Base-by-base conservation (phyloP, 2,329 filamentous ascomycete genomes). In the Trichoderma sp. region DNA sequence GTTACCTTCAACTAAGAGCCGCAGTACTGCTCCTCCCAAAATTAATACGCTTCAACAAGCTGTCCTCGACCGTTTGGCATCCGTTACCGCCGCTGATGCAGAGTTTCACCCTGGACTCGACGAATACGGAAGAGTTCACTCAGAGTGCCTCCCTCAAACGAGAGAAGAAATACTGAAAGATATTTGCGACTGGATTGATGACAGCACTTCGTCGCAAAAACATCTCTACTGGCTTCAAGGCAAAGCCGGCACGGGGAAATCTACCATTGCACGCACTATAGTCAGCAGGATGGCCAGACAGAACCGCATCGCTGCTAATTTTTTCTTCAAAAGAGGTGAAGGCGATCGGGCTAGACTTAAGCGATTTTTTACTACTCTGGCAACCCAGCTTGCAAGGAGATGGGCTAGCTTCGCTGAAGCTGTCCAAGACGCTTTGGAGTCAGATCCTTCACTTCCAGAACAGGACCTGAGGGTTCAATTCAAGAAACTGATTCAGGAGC, bases 341-440 rank as follows among this genome's bases (percentile, higher is more conserved):
- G 78, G 88, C 87, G 79, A 86, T 84, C 50, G 82, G 78, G 71
- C 85, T 82, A 1, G 83, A 83, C 62, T 77, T 69, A 3, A 82
- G 85, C 74, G 79, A 64, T 80, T 87, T 27, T 81, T 87, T 41
- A 80, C 84, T 1, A 87, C 85, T 0, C 75, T 88, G n/a, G 81
- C 83, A 3, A 66, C 64, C 4, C 82, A 87, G 60, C 80, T 87
- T 6, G 77, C 80, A 0, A 50, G 16, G 0, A 75, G 75, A 9
- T 75, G 83, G 4, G 81, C 82, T 9, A 59, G 38, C 3, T 35
- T 85, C 4, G 78, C 12, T 1, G 14, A 53, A 7, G 56, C 24
- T 0, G 16, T 80, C 0, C 29, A 64, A 1, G 62, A 75, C 2
- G 71, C 76, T 0, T 27, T 75, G 6, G 4, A 74, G 21, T 45